phyloP scores from a whole-genome alignment of 2,329 filamentous ascomycete genomes.

The Alternaria gaisen region DNA sequence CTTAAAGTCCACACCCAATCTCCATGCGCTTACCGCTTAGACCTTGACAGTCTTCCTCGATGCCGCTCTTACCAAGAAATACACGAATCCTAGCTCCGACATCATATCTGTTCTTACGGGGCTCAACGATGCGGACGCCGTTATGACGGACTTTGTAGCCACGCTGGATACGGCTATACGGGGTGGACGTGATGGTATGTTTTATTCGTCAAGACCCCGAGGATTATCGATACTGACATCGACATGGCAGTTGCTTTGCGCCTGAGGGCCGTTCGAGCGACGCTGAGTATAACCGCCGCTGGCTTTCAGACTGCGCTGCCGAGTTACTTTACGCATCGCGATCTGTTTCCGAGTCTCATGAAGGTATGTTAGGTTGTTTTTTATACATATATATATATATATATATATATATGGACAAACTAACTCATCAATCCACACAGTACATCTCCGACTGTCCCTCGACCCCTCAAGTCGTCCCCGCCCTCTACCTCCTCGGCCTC shows the following conservation, averaged over 20 bases:
- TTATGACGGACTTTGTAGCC: slow-evolving; percentile 88
- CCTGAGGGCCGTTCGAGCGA: slow-evolving; percentile 80
- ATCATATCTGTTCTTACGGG: slow-evolving; percentile 90
- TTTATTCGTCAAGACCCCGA: slow-evolving; percentile 13
- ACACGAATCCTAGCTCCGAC: slow-evolving; percentile 93
- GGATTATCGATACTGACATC: slow-evolving; percentile 14
- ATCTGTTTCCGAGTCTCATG: slow-evolving; percentile 93
- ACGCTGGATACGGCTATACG: slow-evolving; percentile 84
- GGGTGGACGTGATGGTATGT: slow-evolving; percentile 74
- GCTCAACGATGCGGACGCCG: slow-evolving; percentile 83
- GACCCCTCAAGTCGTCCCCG: slow-evolving; percentile 68
- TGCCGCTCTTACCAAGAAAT: slow-evolving; percentile 84
- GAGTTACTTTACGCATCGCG: slow-evolving; percentile 93
- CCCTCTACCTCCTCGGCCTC: slow-evolving; percentile 84
- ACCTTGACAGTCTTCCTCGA: slow-evolving; percentile 90
- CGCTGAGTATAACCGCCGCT: slow-evolving; percentile 86
- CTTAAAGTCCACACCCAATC: background rate
- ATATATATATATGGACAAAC: background rate
- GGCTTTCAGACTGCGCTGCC: slow-evolving; percentile 94
- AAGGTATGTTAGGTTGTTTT: slow-evolving; percentile 67
- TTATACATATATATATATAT: too few species aligned
- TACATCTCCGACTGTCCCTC: slow-evolving; percentile 82
- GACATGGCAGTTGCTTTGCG: slow-evolving; percentile 71
- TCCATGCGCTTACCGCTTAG: slow-evolving; percentile 64
- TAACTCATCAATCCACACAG: slow-evolving; percentile 54